Conservation (phyloP, 345 rosid genomes). For the Bruguiera sexangula region DNA sequence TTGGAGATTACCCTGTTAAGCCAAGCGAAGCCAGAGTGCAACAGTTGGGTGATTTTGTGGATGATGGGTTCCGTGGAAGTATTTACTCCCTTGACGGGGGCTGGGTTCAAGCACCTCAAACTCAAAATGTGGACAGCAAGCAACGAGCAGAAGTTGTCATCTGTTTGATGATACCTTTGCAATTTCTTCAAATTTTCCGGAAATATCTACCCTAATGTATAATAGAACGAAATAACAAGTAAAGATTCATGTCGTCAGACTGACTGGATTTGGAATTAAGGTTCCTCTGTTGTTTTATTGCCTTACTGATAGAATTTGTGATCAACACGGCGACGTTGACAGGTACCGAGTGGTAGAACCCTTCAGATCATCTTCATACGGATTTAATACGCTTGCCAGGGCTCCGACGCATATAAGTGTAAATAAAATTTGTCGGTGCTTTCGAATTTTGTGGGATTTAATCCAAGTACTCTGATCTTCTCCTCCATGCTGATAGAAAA, state of each 20-base stretch:
- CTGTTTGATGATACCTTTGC: constrained; percentile 5
- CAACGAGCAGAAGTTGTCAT: constrained; percentile 12
- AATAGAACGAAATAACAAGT: no score
- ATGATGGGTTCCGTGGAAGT: constrained; percentile 78
- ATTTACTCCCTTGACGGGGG: constrained; percentile 66
- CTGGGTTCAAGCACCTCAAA: constrained; percentile 56
- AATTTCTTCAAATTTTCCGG: neutral
- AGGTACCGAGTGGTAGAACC: constrained; percentile 1
- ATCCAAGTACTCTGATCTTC: neutral
- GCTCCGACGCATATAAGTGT: neutral
- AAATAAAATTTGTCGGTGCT: constrained; percentile 18
- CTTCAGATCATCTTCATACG: constrained; percentile 5
- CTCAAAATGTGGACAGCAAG: constrained; percentile 15
- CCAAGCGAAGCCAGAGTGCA: constrained; percentile 74
- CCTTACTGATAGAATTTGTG: no score
- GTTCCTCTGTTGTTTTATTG: no score
- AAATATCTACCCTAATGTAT: neutral
- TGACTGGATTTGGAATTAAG: no score
- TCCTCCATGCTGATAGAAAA: neutral
- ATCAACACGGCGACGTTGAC: neutral
- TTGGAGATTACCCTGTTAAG: constrained; percentile 80
- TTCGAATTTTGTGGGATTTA: constrained; percentile 7
- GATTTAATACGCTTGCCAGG: neutral
- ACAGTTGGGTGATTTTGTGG: constrained; percentile 75
- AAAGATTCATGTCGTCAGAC: no score